phyloP scores from a whole-genome alignment of 306 rosid species.

The cucumber (Cucumis sativus) region DNA sequence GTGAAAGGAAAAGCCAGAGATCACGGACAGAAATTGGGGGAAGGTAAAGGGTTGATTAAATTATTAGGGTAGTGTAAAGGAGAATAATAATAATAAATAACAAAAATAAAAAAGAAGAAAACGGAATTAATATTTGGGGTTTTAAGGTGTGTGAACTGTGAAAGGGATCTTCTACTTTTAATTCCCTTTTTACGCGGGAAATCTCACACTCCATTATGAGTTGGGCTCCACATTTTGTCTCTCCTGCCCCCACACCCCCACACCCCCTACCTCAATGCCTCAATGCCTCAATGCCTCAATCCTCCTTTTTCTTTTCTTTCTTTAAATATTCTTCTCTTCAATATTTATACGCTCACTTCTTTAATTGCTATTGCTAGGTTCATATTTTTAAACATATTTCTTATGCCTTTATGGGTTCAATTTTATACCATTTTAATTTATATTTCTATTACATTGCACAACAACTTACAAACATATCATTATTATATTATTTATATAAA shows the following conservation, averaged over 20 bases:
- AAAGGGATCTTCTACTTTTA: background rate
- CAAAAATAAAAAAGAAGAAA: background rate
- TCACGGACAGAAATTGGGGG: background rate
- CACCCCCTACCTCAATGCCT: background rate
- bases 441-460: too few species aligned
- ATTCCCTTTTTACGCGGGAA: conserved; percentile 1
- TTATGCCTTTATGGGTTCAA: too few species aligned
- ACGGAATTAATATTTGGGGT: background rate
- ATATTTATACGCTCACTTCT: too few species aligned
- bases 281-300: too few species aligned
- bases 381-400: too few species aligned
- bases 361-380: too few species aligned
- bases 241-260: background rate
- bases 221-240: background rate
- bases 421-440: too few species aligned
- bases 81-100: background rate
- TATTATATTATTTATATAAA: too few species aligned
- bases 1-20: background rate
- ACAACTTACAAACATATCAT: too few species aligned
- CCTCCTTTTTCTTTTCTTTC: too few species aligned
- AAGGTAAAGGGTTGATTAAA: background rate
- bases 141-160: background rate
- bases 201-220: background rate
- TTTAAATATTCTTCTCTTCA: too few species aligned
- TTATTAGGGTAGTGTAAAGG: background rate